Evolutionary conservation across 164 flowering plant genomes (phyloP), one percentile per base, ranked within the genome.

Genomic region (Macadamia integrifolia): DNA sequence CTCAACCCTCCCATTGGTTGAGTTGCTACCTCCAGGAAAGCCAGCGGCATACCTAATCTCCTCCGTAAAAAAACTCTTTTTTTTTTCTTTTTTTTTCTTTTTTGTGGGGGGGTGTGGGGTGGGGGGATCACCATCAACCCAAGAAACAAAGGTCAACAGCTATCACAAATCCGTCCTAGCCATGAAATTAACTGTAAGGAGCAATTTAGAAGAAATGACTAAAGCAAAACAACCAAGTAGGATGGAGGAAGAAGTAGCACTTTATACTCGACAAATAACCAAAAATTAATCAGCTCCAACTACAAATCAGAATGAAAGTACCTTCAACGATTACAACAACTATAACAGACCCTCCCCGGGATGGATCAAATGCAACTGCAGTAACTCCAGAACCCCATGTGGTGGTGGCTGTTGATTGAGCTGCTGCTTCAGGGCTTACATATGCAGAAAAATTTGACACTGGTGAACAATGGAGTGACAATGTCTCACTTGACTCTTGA

Each of bases 321-420:
- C 99, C 99, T 69, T 95, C 99, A 80, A 92, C 96, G 61, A 95
- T 95, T 31, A 86, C 97, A 80, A 92, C 91, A 73, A 96, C 81
- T 75, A 95, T 91, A 50, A 92, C 99, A 65, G 99, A 91, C 71
- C 99, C 99, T 62, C 98, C 99, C 64, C 89, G 89, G 71, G 98
- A 91, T 35, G 99, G 99, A 82, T 95, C 99, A 80, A 95, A 95
- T 62, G 99, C 91, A 80, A 95, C 91, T 61, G 97, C 93, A 71
- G 97, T 92, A 56, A 92, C 98, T 46, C 99, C 98, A 79, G 99
- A 92, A 58, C 99, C 99, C 99, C 99, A 95, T 29, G 99, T 95
- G 55, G 99, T 95, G 32, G 98, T 91, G 73, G 97, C 91, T 42
- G 93, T 89, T 73, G 93, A 85, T 67, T 89, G 96, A 66, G 97